Evolutionary conservation across 2,329 filamentous ascomycete genomes (phyloP).

Genomic region (Alternaria solani): DNA sequence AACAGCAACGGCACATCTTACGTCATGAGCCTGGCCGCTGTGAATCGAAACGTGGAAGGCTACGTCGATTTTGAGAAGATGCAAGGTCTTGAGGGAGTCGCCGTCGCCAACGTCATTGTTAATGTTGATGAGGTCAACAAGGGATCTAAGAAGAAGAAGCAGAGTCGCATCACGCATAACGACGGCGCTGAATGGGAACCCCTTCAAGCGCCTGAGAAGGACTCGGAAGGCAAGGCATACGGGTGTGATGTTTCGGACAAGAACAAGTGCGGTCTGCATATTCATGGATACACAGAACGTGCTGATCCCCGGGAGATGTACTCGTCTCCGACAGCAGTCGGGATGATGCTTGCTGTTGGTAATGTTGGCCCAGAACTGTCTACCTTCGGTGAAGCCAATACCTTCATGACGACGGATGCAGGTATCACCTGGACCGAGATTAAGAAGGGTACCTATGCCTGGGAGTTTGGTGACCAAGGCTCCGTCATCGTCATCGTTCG

Average conservation of each 20-base stretch:
- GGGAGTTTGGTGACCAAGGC: constrained; percentile 95
- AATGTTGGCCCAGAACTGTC: constrained; percentile 82
- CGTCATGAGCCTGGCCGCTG: constrained; percentile 78
- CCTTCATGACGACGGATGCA: constrained; percentile 91
- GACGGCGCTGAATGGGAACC: constrained; percentile 89
- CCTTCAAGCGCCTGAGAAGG: constrained; percentile 74
- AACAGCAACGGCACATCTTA: constrained; percentile 98
- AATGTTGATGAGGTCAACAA: constrained; percentile 72
- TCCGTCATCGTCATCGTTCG: constrained; percentile 89
- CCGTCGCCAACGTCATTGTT: constrained; percentile 82
- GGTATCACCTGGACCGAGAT: constrained; percentile 86
- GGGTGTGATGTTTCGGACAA: constrained; percentile 68
- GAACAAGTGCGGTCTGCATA: constrained; percentile 81
- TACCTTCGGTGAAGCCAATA: constrained; percentile 76
- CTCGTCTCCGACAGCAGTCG: constrained; percentile 86
- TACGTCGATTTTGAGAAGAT: constrained; percentile 98
- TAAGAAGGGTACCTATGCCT: constrained; percentile 88
- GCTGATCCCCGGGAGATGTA: constrained; percentile 82
- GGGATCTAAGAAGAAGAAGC: constrained; percentile 77
- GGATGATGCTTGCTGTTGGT: constrained; percentile 88
- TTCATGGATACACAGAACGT: constrained; percentile 96
- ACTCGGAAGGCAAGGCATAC: constrained; percentile 75
- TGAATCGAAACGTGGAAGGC: constrained; percentile 79
- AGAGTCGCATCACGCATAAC: constrained; percentile 94
- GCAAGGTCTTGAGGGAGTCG: constrained; percentile 87